A percentile compares a stretch with the other conserved stretches of the same genome.
Evolutionary conservation across 1,139 yeast genomes (phyloP).

Genomic region (Lodderomyces theae): DNA sequence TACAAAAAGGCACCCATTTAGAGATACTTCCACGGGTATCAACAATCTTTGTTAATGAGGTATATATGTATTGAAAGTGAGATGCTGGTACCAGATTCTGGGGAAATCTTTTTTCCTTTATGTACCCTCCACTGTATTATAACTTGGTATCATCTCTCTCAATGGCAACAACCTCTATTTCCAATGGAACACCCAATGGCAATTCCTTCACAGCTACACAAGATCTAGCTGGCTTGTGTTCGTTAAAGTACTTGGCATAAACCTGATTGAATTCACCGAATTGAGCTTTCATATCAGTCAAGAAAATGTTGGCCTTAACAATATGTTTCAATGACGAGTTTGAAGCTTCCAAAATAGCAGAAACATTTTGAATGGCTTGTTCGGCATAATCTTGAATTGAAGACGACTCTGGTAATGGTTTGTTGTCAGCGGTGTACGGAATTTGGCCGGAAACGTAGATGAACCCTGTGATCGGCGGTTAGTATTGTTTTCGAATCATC

Average conservation of each 20-base stretch:
- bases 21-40: too few relatives aligned
- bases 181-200: constrained; percentile 78
- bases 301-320: constrained; percentile 82
- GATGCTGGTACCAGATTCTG: too few relatives aligned
- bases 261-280: constrained; percentile 81
- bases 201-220: constrained; percentile 88
- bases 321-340: constrained; percentile 78
- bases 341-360: constrained; percentile 74
- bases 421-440: constrained; percentile 82
- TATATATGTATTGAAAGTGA: too few relatives aligned
- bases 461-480: constrained; percentile 43
- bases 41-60: too few relatives aligned
- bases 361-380: constrained; percentile 76
- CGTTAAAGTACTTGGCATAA: constrained; percentile 74
- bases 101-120: too few relatives aligned
- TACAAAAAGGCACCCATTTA: too few relatives aligned
- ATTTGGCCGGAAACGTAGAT: constrained; percentile 94
- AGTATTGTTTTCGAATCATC: not conserved
- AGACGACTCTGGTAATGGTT: constrained; percentile 68
- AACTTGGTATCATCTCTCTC: constrained; percentile 47
- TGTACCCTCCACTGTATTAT: constrained; percentile 16
- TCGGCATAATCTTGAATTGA: constrained; percentile 77
- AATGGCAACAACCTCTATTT: constrained; percentile 77
- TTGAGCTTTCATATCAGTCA: constrained; percentile 76
- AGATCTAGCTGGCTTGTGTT: constrained; percentile 92